Percentiles rank a stretch among this genome's conserved stretches.
These are phyloP conservation scores for Vitis hybrid DNA, from an alignment of 177 flowering plant genomes.

Conservation along the genomic window DNA sequence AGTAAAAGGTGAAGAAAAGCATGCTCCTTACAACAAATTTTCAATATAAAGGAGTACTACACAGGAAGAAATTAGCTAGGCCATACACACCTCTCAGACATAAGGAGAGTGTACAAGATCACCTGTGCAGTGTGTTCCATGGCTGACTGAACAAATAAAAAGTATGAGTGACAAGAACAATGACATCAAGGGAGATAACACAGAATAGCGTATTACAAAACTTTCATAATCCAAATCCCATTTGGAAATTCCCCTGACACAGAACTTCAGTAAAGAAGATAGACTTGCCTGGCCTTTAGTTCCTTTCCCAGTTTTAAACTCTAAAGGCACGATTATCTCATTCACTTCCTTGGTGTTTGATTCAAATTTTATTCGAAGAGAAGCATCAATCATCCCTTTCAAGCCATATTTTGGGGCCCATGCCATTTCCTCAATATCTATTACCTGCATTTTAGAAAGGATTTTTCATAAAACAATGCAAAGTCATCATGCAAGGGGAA, in stretches of 20 bases:
- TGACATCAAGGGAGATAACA: not conserved
- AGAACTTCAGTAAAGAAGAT: not conserved
- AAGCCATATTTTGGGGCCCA: constrained; percentile 99
- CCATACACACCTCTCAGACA: constrained; percentile 84
- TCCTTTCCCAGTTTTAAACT: constrained; percentile 93
- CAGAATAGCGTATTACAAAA: not conserved
- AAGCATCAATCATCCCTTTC: constrained; percentile 98
- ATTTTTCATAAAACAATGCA: not conserved
- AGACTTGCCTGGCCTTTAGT: constrained; percentile 88
- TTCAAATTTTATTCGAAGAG: constrained; percentile 56
- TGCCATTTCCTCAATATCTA: constrained; percentile 98
- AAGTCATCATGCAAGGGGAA: not conserved
- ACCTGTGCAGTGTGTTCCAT: constrained; percentile 95
- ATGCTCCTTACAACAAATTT: not conserved
- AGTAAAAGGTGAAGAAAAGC: constrained; percentile 11
- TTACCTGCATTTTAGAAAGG: constrained; percentile 45
- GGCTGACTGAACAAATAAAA: constrained; percentile 59
- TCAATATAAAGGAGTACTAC: not conserved
- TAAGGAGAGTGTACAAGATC: constrained; percentile 84
- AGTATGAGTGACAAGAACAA: constrained; percentile 9
- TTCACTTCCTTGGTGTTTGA: constrained; percentile 33
- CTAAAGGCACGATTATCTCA: constrained; percentile 83
- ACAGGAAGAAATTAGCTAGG: not conserved
- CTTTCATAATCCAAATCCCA: not conserved
- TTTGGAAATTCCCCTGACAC: not conserved